These are phyloP conservation scores for Vitis hybrid DNA, from an alignment of 177 flowering plant genomes.

Conservation along the genomic window DNA sequence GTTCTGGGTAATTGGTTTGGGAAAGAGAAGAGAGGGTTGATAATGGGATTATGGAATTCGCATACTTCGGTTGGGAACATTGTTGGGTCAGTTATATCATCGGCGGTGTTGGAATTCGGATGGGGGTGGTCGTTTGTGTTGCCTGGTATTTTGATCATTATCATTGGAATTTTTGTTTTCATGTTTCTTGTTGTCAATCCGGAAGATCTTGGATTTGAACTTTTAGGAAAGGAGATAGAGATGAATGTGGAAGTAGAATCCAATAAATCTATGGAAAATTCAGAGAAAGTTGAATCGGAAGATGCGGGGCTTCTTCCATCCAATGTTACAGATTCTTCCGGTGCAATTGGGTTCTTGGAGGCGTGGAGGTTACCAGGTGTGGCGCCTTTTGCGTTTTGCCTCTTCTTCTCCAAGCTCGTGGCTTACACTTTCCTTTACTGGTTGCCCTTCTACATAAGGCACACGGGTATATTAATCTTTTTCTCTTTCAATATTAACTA, in stretches of 20 bases:
- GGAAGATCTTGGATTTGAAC: conserved; percentile 61
- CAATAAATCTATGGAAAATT: conserved; percentile 15
- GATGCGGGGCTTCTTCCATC: conserved; percentile 36
- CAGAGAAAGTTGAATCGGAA: conserved; percentile 43
- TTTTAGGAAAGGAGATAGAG: conserved; percentile 45
- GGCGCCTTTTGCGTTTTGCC: conserved; percentile 84
- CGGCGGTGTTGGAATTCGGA: conserved; percentile 72
- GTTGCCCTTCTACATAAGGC: conserved; percentile 95
- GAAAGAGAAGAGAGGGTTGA: conserved; percentile 79
- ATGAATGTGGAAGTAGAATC: conserved; percentile 37
- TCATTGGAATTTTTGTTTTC: conserved; percentile 63
- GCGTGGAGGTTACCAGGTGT: conserved; percentile 96
- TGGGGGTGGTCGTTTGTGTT: conserved; percentile 99
- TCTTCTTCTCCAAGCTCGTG: conserved; percentile 97
- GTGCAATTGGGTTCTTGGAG: conserved; percentile 88
- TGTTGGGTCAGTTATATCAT: conserved; percentile 76
- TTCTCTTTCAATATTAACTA: too few species aligned
- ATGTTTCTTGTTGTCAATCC: conserved; percentile 74
- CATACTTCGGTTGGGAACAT: conserved; percentile 92
- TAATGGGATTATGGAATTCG: conserved; percentile 96
- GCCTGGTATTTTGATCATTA: conserved; percentile 71
- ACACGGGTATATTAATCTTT: conserved; percentile 62
- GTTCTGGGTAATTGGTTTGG: conserved; percentile 96
- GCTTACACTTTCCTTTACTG: conserved; percentile 97
- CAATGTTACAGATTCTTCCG: conserved; percentile 18